Evolutionary conservation across 192 early-diverging fungal species (phyloP).

Genomic region (Bifiguratus adelaidae): DNA sequence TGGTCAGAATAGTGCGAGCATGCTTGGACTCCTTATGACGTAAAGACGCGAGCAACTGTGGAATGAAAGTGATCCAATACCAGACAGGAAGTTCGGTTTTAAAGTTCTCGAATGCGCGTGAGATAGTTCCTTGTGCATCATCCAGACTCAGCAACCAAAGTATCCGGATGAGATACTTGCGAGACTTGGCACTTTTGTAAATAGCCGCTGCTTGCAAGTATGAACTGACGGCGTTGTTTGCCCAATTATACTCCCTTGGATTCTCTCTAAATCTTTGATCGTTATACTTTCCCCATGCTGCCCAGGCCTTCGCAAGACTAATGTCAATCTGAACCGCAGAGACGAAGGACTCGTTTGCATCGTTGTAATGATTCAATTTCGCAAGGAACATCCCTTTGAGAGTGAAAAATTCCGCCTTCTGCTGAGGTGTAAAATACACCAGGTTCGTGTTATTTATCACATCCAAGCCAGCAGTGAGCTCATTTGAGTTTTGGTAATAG

Average conservation of each 20-base stretch:
- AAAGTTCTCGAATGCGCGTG: conserved; percentile 76
- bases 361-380: conserved; percentile 73
- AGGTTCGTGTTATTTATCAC: conserved; percentile 99
- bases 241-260: conserved; percentile 71
- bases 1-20: conserved; percentile 74
- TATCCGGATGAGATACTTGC: conserved; percentile 87
- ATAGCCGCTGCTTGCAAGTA: conserved; percentile 92
- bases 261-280: conserved; percentile 84
- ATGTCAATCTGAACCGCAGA: conserved; percentile 85
- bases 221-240: conserved; percentile 85
- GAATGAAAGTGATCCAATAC: conserved; percentile 99
- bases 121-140: conserved; percentile 63
- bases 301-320: conserved; percentile 90
- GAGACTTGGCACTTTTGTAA: conserved; percentile 73
- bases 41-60: conserved; percentile 80
- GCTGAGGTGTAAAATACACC: conserved; percentile 81
- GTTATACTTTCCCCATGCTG: conserved; percentile 91
- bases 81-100: conserved; percentile 86
- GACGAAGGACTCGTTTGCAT: conserved; percentile 86
- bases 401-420: conserved; percentile 97
- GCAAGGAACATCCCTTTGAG: conserved; percentile 93
- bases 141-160: conserved; percentile 92
- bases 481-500: conserved; percentile 80
- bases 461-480: conserved; percentile 87
- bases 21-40: conserved; percentile 72